Evolutionary conservation across 2,329 filamentous ascomycete genomes (phyloP), one percentile per base, ranked within the genome.

Genomic region (Fusarium sp.): DNA sequence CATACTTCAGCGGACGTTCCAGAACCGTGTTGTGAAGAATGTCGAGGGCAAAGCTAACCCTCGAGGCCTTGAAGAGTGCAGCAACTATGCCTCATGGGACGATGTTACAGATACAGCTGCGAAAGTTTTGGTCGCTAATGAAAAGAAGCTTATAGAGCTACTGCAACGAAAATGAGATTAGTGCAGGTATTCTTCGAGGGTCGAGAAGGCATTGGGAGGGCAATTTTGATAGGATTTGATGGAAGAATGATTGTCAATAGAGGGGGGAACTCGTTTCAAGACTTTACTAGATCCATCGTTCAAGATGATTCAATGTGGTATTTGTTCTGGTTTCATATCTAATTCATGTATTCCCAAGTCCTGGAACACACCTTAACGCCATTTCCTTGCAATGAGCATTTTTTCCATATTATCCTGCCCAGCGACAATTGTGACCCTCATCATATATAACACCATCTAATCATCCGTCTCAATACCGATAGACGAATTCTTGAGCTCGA

Each of bases 401-500:
- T 56, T 66, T 60, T 45, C 55, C 28, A 23, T 42, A 47, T 45
- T 34, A 41, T 23, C 47, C 20, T 51, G 40, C 13, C 18, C 13
- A 16, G 13, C n/a, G 11, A 13, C 34, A 27, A 25, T 25, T 42
- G 23, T 7, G 12, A n/a, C 20, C 14, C 16, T n/a, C 40, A 41
- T 11, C 21, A 12, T 41, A 23, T 12, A 21, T 14, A 20, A 20
- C 34, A 25, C 10, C 43, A 10, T 50, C 21, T 73, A 80, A 53
- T 80, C 79, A 50, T 82, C 80, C 25, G 74, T 74, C 56, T 82
- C 80, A 25, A 81, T 80, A 50, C 80, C 81, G 28, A 84, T 82
- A 13, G 81, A 83, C 25, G 80, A 79, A 70, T 81, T 81, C 74
- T 84, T 84, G 61, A 83, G 78, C 66, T 80, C 80, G 71, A 84